Evolutionary conservation across 2,329 filamentous ascomycete species (phyloP).

Genomic region (Epichloe hybrida): DNA sequence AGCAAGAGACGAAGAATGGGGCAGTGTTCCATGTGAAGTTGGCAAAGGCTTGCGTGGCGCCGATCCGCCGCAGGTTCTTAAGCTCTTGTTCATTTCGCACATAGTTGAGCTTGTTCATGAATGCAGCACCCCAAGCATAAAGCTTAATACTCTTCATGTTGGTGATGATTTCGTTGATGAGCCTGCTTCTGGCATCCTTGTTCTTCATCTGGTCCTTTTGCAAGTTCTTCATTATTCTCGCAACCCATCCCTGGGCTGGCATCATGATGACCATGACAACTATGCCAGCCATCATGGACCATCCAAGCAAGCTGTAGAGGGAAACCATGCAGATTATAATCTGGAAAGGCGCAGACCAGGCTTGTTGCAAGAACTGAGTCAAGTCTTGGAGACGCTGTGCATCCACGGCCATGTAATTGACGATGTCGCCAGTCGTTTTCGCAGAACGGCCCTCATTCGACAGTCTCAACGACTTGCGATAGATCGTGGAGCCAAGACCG

Average conservation of each 20-base stretch:
- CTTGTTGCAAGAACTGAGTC: constrained; percentile 86
- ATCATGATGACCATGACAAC: constrained; percentile 97
- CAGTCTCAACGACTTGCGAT: constrained; percentile 75
- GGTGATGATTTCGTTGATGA: constrained; percentile 96
- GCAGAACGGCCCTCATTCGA: constrained; percentile 83
- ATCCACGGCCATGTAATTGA: constrained; percentile 99
- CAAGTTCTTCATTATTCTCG: constrained; percentile 81
- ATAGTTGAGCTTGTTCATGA: constrained; percentile 94
- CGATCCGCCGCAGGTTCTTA: constrained; percentile 91
- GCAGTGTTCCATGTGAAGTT: constrained; percentile 98
- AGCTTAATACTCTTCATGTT: constrained; percentile 99
- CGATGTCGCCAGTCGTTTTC: constrained; percentile 93
- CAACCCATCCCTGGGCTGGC: constrained; percentile 85
- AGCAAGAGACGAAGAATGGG: constrained; percentile 93
- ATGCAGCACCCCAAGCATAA: constrained; percentile 92
- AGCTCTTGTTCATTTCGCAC: constrained; percentile 93
- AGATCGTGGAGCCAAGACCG: constrained; percentile 78
- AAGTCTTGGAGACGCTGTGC: constrained; percentile 90
- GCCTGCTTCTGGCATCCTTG: constrained; percentile 81
- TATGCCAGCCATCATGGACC: constrained; percentile 91
- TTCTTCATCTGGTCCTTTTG: constrained; percentile 99
- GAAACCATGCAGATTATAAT: constrained; percentile 93
- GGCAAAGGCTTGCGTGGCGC: constrained; percentile 81
- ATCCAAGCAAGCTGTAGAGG: constrained; percentile 85
- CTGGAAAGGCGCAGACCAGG: constrained; percentile 96